phyloP scores from a whole-genome alignment of 176 grass and related monocot genomes.

The Bromus sterilis region DNA sequence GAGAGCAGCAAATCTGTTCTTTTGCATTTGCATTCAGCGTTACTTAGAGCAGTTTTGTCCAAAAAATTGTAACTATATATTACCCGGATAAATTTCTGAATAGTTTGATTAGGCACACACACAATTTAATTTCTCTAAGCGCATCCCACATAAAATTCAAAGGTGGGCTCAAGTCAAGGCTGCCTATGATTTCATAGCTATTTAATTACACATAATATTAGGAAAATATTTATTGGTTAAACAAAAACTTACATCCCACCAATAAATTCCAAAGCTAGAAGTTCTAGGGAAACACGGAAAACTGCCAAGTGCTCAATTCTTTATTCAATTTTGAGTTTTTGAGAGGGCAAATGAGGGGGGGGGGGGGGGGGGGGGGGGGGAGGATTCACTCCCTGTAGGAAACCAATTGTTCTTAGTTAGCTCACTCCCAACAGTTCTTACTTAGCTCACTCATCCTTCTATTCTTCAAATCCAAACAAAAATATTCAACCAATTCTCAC shows the following conservation, averaged over 20 bases:
- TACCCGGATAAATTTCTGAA: not conserved
- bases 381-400: not conserved
- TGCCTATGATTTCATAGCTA: not conserved
- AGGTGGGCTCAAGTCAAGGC: not conserved
- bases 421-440: not conserved
- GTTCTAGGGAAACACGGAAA: not conserved
- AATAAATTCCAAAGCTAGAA: not conserved
- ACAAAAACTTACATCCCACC: not conserved
- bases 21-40: not conserved
- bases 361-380: too few relatives aligned
- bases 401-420: not conserved
- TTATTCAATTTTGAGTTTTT: not conserved
- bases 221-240: not conserved
- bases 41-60: not conserved
- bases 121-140: not conserved
- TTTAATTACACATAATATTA: not conserved
- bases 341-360: not conserved
- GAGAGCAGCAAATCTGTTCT: not conserved
- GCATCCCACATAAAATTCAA: not conserved
- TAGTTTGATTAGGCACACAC: not conserved
- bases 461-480: not conserved
- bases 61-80: not conserved
- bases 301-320: not conserved
- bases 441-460: not conserved
- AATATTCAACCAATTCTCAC: not conserved